Evolutionary conservation across 805 yeast species (phyloP), one percentile per base, ranked within the genome.

Genomic region (Suhomyces pyralidae): DNA sequence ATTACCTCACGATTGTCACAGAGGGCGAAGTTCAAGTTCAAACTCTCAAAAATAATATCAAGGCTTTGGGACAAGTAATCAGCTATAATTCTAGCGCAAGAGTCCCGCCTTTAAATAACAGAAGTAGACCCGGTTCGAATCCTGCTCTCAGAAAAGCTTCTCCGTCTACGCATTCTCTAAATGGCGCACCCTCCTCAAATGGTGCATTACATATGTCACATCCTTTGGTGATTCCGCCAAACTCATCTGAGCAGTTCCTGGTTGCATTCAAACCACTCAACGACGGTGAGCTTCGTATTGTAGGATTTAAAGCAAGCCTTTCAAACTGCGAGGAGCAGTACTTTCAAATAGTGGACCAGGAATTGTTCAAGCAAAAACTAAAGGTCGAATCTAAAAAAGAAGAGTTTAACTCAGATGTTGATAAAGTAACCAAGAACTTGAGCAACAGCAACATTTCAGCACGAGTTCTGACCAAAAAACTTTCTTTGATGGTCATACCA

Each of bases 281-380:
- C 4, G 64, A 72, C 8, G 92, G 92, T 0, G 57, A 58, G 0
- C 58, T 85, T 40, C 68, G 60, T 2, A 78, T 88, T 7, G 61
- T 68, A 3, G 87, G 88, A 0, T 74, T 86, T 25, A 61, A 61
- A 3, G 73, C 86, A 0, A 72, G 76, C 2, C 71, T 86, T 2
- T 76, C 78, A 19, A 79, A 79, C 17, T 85, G 89, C 60, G 60
- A 61, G 7, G 58, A 69, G 3, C 81, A 80, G 51, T 63, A 68
- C 4, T 85, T 81, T 61, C 58, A 68, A 17, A 73, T 81, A 34
- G 61, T 70, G 3, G 71, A 68, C 17, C 52, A 64, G 7, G 75
- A 74, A 51, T 60, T 60, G 26, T 30, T 45, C 30, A 46, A 34
- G 8, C 54, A 43, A 9, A 40, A 52, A 3, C 50, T 54, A 19